Conservation (phyloP, 2,329 filamentous ascomycete species). For the Passalora sequoiae region DNA sequence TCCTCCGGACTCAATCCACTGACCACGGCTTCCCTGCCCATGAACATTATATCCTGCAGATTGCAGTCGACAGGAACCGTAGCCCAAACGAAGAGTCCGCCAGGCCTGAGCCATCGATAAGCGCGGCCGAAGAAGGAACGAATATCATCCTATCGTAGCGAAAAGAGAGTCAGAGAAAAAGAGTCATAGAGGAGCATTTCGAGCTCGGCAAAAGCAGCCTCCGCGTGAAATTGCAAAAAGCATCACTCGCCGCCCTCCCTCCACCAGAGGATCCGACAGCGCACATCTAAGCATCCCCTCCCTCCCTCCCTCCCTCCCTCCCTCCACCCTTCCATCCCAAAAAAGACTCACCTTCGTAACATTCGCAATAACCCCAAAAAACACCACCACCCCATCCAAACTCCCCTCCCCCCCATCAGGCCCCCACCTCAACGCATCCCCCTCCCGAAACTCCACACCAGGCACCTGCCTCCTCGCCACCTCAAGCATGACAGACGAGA, state of each 20-base stretch:
- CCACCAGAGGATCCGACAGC: too few relatives aligned
- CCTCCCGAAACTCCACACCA: constrained; percentile 5
- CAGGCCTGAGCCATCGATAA: constrained; percentile 13
- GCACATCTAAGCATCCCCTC: too few relatives aligned
- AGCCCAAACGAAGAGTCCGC: constrained; percentile 15
- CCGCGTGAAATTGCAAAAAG: too few relatives aligned
- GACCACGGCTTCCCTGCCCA: constrained; percentile 1
- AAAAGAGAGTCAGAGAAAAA: too few relatives aligned
- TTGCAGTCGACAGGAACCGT: constrained; percentile 12
- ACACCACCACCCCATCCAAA: constrained; percentile 9
- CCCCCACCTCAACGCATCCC: constrained; percentile 8
- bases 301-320: too few relatives aligned
- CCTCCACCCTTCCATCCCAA: too few relatives aligned
- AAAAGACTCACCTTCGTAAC: too few relatives aligned
- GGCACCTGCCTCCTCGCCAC: constrained; percentile 19
- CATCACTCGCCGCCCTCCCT: too few relatives aligned
- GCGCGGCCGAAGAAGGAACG: constrained; percentile 12
- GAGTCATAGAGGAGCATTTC: too few relatives aligned
- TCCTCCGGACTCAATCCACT: constrained; percentile 6
- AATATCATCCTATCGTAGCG: constrained; percentile 18
- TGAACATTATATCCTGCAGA: constrained; percentile 5
- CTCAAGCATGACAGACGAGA: constrained; percentile 32
- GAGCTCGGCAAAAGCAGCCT: too few relatives aligned
- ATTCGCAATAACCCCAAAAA: constrained; percentile 12
- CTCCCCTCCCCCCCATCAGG: constrained; percentile 2